Conservation (phyloP, 352 stramenopile species). For the Phytopythium mirpurense region DNA sequence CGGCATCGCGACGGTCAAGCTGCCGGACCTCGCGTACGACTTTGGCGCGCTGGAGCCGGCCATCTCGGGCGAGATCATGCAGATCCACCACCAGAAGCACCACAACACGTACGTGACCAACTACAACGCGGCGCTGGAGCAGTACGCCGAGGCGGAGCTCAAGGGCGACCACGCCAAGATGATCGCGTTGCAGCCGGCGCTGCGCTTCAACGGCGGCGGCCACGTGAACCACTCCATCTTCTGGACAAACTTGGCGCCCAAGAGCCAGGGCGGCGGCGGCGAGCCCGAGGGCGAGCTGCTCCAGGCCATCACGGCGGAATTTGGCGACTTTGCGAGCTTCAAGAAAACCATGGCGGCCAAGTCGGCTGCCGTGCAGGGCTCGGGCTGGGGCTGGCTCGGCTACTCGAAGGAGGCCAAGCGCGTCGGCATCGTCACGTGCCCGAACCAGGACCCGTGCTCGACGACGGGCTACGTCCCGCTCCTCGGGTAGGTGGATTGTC, state of each 20-base stretch:
- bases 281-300: slow-evolving; percentile 81
- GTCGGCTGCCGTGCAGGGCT: slow-evolving; percentile 94
- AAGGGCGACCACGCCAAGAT: slow-evolving; percentile 89
- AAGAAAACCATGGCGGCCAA: slow-evolving; percentile 86
- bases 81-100: slow-evolving; percentile 97
- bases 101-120: slow-evolving; percentile 97
- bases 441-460: slow-evolving; percentile 95
- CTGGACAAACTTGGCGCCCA: slow-evolving; percentile 94
- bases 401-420: slow-evolving; percentile 84
- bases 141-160: slow-evolving; percentile 88
- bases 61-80: slow-evolving; percentile 89
- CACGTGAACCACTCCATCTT: slow-evolving; percentile 99
- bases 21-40: slow-evolving; percentile 85
- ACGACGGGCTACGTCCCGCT: slow-evolving; percentile 95
- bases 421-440: slow-evolving; percentile 86
- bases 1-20: slow-evolving; percentile 60
- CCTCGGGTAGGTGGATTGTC: slow-evolving; percentile 50
- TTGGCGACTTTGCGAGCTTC: slow-evolving; percentile 91
- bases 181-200: slow-evolving; percentile 87
- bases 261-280: slow-evolving; percentile 68
- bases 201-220: slow-evolving; percentile 98
- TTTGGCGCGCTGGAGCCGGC: slow-evolving; percentile 84
- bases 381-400: slow-evolving; percentile 97
- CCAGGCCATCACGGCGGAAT: slow-evolving; percentile 89
- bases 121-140: slow-evolving; percentile 92